Evolutionary conservation across 2,329 filamentous ascomycete species (phyloP), one percentile per base, ranked within the genome.

Genomic region (Raffaelea ambrosiae): DNA sequence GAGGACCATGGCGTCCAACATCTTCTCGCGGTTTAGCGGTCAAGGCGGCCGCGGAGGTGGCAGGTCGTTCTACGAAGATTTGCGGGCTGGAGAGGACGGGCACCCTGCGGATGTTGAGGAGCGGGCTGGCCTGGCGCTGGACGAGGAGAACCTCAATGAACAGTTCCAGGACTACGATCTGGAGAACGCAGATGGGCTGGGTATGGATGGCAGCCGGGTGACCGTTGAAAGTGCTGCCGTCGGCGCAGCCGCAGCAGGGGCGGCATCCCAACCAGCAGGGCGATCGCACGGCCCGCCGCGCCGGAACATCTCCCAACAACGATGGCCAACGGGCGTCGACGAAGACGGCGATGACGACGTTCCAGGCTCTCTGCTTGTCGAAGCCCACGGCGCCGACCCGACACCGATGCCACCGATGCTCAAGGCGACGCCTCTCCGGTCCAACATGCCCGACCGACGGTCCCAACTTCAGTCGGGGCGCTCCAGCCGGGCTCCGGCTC

Each of bases 281-380:
- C 33, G 44, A 14, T 14, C 14, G 7, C 19, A 46, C 13, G 40
- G 31, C 4, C 40, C 16, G 21, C 35, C 41, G 23, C 29, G 23
- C 16, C 22, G 39, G 19, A 48, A 47, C 10, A 9, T n/a, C 2
- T 43, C 47, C 0, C 40, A 46, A 5, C 36, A 48, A 4, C 51
- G 46, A 16, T 55, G 50, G 60, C 60, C 48, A n/a, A n/a, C 53
- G 61, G 23, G 47, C 3, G 55, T 55, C 4, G 74, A 79, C 26
- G 72, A 77, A 3, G 72, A 76, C 26, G 65, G 60, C 5, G 73
- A 77, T 48, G 79, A 83, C 47, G 80, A 83, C 56, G 80, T 84
- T 0, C 81, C 81, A 0, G 76, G 73, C 18, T 84, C 81, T 3
- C 65, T 84, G 18, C 61, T 84, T 18, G 73, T 84, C 19, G 81